phyloP scores from a whole-genome alignment of 108 stramenopile species.

The Conticribra weissflogii region DNA sequence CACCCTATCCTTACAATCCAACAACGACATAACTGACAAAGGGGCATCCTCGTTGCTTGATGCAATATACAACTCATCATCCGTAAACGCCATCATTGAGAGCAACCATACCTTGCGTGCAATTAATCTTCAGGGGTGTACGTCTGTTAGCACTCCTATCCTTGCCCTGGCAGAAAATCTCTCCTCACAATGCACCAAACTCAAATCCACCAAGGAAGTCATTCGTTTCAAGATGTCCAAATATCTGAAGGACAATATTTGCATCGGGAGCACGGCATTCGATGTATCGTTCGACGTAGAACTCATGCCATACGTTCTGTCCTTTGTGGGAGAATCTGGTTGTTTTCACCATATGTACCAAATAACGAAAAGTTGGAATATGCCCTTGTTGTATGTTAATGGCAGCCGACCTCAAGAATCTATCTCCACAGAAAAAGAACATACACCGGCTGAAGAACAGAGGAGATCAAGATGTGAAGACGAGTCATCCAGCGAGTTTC shows the following conservation, averaged over 20 bases:
- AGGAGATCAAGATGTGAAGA: no score
- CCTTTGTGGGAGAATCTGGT: conserved; percentile 9
- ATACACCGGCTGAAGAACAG: no score
- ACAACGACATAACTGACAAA: conserved; percentile 17
- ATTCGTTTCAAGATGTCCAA: conserved; percentile 9
- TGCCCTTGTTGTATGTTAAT: conserved; percentile 6
- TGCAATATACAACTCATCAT: conserved; percentile 9
- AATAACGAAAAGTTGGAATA: conserved; percentile 2
- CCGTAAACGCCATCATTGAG: conserved; percentile 15
- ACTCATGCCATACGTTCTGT: conserved; percentile 10
- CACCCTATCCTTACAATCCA: conserved; percentile 20
- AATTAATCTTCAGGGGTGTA: conserved; percentile 26
- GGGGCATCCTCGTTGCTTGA: conserved; percentile 20
- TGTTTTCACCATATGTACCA: background rate
- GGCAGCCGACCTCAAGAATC: no score
- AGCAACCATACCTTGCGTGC: conserved; percentile 32
- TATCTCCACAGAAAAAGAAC: no score
- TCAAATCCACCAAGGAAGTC: background rate
- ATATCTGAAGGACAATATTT: conserved; percentile 6
- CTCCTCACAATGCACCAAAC: background rate
- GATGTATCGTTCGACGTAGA: background rate
- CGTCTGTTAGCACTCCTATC: background rate
- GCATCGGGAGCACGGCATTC: conserved; percentile 1
- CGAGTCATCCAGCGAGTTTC: no score
- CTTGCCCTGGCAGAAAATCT: background rate